These are phyloP conservation scores for Scutellaria barbata DNA, from an alignment of 257 asterid genomes.

Conservation along the genomic window DNA sequence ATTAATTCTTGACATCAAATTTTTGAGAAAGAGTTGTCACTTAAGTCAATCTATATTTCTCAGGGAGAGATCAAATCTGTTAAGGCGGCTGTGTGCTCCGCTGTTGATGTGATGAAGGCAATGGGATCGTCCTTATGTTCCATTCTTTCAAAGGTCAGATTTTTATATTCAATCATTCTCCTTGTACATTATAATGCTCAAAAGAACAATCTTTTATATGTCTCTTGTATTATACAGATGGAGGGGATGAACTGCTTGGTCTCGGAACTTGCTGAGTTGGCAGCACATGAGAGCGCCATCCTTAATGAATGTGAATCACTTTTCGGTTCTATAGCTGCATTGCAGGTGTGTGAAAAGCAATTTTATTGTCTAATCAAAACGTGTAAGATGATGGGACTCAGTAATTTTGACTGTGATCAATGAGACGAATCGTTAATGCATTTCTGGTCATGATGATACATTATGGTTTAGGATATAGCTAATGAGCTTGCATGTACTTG, in stretches of 20 bases:
- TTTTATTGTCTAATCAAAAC: too few relatives aligned
- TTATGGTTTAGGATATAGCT: slow-evolving; percentile 11
- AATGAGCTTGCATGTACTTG: slow-evolving; percentile 26
- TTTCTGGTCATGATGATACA: too few relatives aligned
- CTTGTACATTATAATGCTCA: neutral
- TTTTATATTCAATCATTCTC: slow-evolving; percentile 1
- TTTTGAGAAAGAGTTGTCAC: slow-evolving; percentile 13
- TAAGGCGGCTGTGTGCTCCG: slow-evolving; percentile 73
- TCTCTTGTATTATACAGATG: slow-evolving; percentile 50
- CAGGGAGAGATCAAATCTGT: slow-evolving; percentile 72
- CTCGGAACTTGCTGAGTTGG: slow-evolving; percentile 81
- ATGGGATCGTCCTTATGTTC: slow-evolving; percentile 70
- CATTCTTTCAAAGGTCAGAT: slow-evolving; percentile 59
- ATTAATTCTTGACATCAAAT: slow-evolving; percentile 24
- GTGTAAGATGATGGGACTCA: too few relatives aligned
- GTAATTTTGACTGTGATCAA: too few relatives aligned
- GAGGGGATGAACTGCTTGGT: slow-evolving; percentile 70
- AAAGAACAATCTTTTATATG: slow-evolving; percentile 7
- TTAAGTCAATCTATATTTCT: slow-evolving; percentile 30
- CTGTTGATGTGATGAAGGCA: slow-evolving; percentile 78
- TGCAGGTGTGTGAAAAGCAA: slow-evolving; percentile 59
- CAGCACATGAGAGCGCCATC: slow-evolving; percentile 80
- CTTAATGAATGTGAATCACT: slow-evolving; percentile 74
- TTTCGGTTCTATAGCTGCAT: slow-evolving; percentile 61
- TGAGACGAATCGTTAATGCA: too few relatives aligned